These are phyloP conservation scores for Alternaria hordeiaustralica DNA, from an alignment of 2,329 filamentous ascomycete species.

Conservation along the genomic window DNA sequence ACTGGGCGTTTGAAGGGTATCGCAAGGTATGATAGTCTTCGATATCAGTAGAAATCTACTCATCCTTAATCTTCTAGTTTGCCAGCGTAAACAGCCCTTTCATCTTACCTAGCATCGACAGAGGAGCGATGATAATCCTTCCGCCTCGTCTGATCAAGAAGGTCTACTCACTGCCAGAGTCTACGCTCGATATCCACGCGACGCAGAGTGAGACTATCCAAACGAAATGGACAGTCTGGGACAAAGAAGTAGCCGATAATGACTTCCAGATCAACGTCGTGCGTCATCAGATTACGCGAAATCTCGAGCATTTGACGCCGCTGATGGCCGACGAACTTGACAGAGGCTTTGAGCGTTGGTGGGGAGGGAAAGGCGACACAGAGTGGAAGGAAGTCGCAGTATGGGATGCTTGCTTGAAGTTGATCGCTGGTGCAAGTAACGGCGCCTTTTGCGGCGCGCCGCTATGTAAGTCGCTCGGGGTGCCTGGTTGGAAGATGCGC, in stretches of 20 bases:
- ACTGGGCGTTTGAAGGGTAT: conserved; percentile 23
- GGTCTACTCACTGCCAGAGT: conserved; percentile 18
- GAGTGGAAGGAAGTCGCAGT: conserved; percentile 23
- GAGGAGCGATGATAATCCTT: conserved; percentile 21
- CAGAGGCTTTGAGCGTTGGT: conserved; percentile 18
- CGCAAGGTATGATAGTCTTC: conserved; percentile 11
- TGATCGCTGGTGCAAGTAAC: conserved; percentile 21
- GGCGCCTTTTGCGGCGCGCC: conserved; percentile 24
- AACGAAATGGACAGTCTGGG: conserved; percentile 24
- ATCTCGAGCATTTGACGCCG: conserved; percentile 20
- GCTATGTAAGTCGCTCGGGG: conserved; percentile 11
- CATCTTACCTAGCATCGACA: conserved; percentile 21
- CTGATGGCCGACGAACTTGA: conserved; percentile 20
- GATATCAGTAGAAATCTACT: neutral
- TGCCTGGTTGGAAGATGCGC: neutral
- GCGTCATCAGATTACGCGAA: conserved; percentile 22
- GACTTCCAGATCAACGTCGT: conserved; percentile 26
- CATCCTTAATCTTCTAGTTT: conserved; percentile 5
- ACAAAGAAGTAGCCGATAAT: conserved; percentile 17
- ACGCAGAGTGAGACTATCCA: conserved; percentile 23
- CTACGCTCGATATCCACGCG: conserved; percentile 16
- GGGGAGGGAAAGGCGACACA: conserved; percentile 11
- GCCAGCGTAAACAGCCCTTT: conserved; percentile 14
- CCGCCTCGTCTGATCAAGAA: conserved; percentile 21
- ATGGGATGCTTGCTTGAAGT: conserved; percentile 17